These are phyloP conservation scores for Colletotrichum somersetense DNA, from an alignment of 2,329 filamentous ascomycete species.

Conservation along the genomic window DNA sequence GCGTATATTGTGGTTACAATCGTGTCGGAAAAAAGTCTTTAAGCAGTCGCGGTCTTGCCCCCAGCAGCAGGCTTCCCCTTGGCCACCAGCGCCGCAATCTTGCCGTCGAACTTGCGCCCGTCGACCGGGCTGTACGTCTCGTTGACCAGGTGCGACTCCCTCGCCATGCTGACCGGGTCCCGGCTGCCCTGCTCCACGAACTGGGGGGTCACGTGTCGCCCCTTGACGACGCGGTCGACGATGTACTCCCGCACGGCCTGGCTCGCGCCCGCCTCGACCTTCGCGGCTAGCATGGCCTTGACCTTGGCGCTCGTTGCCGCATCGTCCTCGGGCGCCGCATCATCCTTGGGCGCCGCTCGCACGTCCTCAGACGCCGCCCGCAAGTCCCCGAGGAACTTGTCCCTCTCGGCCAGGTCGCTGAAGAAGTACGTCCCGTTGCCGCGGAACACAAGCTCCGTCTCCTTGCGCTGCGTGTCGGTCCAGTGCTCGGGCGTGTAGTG, in stretches of 20 bases:
- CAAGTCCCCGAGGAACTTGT: conserved; percentile 41
- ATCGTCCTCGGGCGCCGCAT: conserved; percentile 25
- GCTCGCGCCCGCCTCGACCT: conserved; percentile 50
- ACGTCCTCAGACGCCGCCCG: conserved; percentile 39
- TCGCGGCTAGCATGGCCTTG: conserved; percentile 43
- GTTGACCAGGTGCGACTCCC: conserved; percentile 54
- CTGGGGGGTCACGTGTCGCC: conserved; percentile 53
- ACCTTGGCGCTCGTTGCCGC: conserved; percentile 22
- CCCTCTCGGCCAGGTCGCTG: conserved; percentile 44
- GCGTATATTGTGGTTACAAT: conserved; percentile 2
- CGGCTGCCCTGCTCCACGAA: conserved; percentile 43
- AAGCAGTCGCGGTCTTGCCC: conserved; percentile 45
- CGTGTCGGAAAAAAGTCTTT: not conserved
- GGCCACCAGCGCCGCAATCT: conserved; percentile 51
- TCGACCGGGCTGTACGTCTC: conserved; percentile 53
- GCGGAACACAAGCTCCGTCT: not conserved
- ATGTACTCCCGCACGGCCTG: conserved; percentile 52
- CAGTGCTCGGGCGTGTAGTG: conserved; percentile 14
- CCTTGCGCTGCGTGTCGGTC: conserved; percentile 3
- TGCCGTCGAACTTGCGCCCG: conserved; percentile 55
- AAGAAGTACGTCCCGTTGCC: conserved; percentile 24
- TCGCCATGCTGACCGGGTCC: conserved; percentile 51
- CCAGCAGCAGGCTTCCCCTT: conserved; percentile 41
- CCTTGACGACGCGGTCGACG: conserved; percentile 50
- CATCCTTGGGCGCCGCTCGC: conserved; percentile 24